These are phyloP conservation scores for Blepharisma japonicum DNA, from an alignment of 73 alveolate species.

Conservation along the genomic window DNA sequence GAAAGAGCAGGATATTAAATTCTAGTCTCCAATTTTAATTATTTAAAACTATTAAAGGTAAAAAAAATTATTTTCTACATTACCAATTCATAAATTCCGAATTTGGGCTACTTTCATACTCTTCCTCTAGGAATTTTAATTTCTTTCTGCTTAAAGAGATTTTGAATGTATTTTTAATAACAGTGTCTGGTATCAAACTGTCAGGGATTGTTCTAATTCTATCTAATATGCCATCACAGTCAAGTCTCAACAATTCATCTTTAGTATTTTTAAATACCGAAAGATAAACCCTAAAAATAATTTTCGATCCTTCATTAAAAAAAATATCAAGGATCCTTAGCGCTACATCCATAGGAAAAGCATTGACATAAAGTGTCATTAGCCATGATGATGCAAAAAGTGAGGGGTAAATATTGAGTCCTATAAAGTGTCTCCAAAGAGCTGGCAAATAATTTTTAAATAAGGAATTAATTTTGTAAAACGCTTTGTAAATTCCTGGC, in stretches of 20 bases:
- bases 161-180: too few species aligned
- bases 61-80: too few species aligned
- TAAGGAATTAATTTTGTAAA: not conserved
- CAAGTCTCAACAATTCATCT: not conserved
- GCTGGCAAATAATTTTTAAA: not conserved
- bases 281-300: slow-evolving; percentile 68
- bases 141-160: too few species aligned
- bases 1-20: too few species aligned
- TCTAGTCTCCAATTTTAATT: too few species aligned
- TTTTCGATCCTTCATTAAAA: slow-evolving; percentile 70
- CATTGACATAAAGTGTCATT: slow-evolving; percentile 63
- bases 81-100: too few species aligned
- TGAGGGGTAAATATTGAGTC: slow-evolving; percentile 12
- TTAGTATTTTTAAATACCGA: slow-evolving; percentile 65
- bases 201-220: not conserved
- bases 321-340: slow-evolving; percentile 77
- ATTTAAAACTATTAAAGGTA: too few species aligned
- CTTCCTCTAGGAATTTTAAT: too few species aligned
- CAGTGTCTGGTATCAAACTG: too few species aligned
- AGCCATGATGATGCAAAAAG: slow-evolving; percentile 85
- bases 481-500: not conserved
- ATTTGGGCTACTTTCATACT: too few species aligned
- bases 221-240: not conserved
- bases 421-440: not conserved
- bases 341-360: slow-evolving; percentile 53